Base-by-base conservation (phyloP, 495 filamentous ascomycete species). In the Penicillium argentinense region DNA sequence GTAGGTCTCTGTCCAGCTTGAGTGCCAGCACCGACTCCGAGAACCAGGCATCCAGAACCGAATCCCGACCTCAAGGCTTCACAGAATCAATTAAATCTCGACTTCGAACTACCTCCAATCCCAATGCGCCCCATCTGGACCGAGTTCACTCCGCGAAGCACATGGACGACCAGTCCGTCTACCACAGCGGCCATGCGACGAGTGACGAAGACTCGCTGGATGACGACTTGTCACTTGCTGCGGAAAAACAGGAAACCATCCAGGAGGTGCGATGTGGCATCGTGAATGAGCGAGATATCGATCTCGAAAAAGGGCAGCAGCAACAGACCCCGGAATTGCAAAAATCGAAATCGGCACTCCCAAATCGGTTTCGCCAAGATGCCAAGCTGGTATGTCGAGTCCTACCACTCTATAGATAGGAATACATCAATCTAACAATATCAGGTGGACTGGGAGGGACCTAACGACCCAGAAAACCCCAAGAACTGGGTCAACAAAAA, bases 381-480 rank as follows among this genome's bases (percentile, higher is more conserved):
- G 21, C 54, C 0, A 68, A 62, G 24, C 37, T 70, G 21, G 66
- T 69, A 53, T 16, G 57, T 47, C 19, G 9, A 5, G 36, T 17
- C 18, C 5, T n/a, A 4, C 11, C 4, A 30, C 21, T 53, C 49
- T 32, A 0, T 33, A 2, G 7, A 9, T 13, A 13, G 2, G 14
- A 2, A 33, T 6, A 25, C 8, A 4, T 7, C 21, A 14, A 23
- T 24, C 32, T 57, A 29, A 61, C 36, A 7, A 12, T 8, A 9
- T 4, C 17, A 77, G 69, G 74, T 78, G 3, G 74, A 72, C 3
- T 85, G 77, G 79, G 64, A 77, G 19, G 73, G 79, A 0, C 72
- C 78, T 4, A 69, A 77, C 24, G 82, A 86, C 47, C 70, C 73
- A 0, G 71, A 73, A 9, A 82, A 84, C 34, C 83, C 83, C 0